Evolutionary conservation across 2,329 filamentous ascomycete species (phyloP).

Genomic region (Cladophialophora immunda): DNA sequence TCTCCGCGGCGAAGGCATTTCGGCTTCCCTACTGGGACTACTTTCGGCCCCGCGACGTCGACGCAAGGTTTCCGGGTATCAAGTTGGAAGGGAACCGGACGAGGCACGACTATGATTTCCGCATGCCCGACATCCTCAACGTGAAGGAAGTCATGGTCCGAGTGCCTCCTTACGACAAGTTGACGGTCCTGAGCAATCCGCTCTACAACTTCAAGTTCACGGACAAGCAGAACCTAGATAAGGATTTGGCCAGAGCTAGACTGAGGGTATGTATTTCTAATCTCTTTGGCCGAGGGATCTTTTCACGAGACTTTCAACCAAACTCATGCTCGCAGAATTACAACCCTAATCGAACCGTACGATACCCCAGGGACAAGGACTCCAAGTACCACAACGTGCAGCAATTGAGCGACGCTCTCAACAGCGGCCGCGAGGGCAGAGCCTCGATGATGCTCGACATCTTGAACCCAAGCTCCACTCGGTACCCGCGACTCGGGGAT

Average conservation of each 20-base stretch:
- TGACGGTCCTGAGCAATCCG: constrained; percentile 51
- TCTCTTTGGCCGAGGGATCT: not conserved
- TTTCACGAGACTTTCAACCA: not conserved
- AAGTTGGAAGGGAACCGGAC: constrained; percentile 43
- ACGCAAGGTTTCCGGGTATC: constrained; percentile 43
- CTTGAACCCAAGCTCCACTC: constrained; percentile 10
- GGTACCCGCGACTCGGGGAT: constrained; percentile 30
- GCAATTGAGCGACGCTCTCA: constrained; percentile 39
- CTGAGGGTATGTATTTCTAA: constrained; percentile 22
- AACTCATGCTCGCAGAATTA: constrained; percentile 14
- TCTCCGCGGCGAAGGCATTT: constrained; percentile 50
- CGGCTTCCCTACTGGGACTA: constrained; percentile 60
- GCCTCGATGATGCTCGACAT: constrained; percentile 22
- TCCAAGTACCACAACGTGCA: constrained; percentile 34
- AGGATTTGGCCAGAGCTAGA: constrained; percentile 30
- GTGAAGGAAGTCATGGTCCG: constrained; percentile 45
- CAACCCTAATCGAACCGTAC: constrained; percentile 18
- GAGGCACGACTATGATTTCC: constrained; percentile 16
- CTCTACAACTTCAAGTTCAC: constrained; percentile 56
- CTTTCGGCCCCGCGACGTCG: constrained; percentile 44
- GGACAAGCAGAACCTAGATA: constrained; percentile 31
- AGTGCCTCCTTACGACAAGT: constrained; percentile 51
- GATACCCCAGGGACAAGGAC: constrained; percentile 10
- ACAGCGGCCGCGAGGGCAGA: constrained; percentile 22
- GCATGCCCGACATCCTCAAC: constrained; percentile 21